A percentile compares a stretch with the other conserved stretches of the same genome.
These are phyloP conservation scores for Blastobotrys attinorum DNA, from an alignment of 805 yeast genomes.

Conservation along the genomic window DNA sequence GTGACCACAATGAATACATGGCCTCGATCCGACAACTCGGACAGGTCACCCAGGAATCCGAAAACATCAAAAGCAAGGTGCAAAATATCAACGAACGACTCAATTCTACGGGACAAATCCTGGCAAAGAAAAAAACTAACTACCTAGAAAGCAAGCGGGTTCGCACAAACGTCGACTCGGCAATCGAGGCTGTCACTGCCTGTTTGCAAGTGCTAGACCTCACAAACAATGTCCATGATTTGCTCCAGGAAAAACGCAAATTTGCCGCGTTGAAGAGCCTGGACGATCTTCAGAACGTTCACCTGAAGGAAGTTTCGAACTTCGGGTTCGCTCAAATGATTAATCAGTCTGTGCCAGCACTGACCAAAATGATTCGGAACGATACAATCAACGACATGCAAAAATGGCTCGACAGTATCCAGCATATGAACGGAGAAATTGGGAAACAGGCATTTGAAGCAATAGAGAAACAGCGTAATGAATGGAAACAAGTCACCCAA, in stretches of 20 bases:
- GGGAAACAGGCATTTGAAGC: slow-evolving; percentile 52
- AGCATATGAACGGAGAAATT: slow-evolving; percentile 36
- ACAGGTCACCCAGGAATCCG: slow-evolving; percentile 50
- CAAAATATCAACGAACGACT: slow-evolving; percentile 49
- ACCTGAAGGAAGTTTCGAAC: slow-evolving; percentile 54
- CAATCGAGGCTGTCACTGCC: slow-evolving; percentile 57
- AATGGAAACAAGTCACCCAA: slow-evolving; percentile 48
- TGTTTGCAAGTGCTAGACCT: slow-evolving; percentile 78
- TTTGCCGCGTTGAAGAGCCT: slow-evolving; percentile 81
- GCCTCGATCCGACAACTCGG: slow-evolving; percentile 54
- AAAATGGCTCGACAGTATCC: slow-evolving; percentile 43
- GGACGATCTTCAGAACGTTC: slow-evolving; percentile 63
- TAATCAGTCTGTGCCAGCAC: slow-evolving; percentile 65
- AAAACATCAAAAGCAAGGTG: slow-evolving; percentile 47
- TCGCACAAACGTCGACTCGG: slow-evolving; percentile 59
- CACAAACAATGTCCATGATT: slow-evolving; percentile 76
- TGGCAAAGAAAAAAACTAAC: slow-evolving; percentile 50
- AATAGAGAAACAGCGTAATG: slow-evolving; percentile 46
- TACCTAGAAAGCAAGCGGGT: slow-evolving; percentile 56
- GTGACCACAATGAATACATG: slow-evolving; percentile 43
- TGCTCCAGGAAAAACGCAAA: slow-evolving; percentile 65
- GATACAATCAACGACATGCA: slow-evolving; percentile 60
- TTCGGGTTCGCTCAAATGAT: slow-evolving; percentile 72
- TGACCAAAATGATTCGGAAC: slow-evolving; percentile 63
- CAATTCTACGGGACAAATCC: slow-evolving; percentile 55